Conservation (phyloP, 2,329 filamentous ascomycete genomes). For the Monilinia fructicola region DNA sequence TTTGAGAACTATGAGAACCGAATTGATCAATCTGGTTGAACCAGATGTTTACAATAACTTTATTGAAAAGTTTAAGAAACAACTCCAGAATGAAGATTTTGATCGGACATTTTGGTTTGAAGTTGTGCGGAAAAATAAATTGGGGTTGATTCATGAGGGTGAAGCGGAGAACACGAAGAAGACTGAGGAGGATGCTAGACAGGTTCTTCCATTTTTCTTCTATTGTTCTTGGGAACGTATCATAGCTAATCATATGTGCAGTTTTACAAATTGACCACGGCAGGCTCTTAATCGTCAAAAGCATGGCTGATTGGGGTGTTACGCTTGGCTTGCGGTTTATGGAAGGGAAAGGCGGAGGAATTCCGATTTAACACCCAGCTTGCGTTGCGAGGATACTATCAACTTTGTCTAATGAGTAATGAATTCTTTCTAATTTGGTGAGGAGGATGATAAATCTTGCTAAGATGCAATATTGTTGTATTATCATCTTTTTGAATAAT, state of each 20-base stretch:
- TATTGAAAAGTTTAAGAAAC: conserved; percentile 67
- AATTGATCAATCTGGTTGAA: conserved; percentile 73
- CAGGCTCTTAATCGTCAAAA: background rate
- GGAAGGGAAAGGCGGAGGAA: background rate
- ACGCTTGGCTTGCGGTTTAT: background rate
- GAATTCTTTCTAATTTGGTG: background rate
- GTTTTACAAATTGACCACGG: conserved; percentile 17
- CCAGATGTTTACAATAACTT: conserved; percentile 76
- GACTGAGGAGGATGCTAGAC: conserved; percentile 63
- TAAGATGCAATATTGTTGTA: background rate
- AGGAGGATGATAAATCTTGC: background rate
- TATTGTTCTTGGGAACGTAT: background rate
- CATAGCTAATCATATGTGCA: conserved; percentile 4
- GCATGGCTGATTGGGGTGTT: background rate
- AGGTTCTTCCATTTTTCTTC: conserved; percentile 2
- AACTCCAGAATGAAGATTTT: conserved; percentile 66
- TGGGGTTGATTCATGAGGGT: conserved; percentile 71
- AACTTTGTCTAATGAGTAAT: background rate
- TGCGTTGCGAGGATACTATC: background rate
- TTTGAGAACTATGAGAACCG: conserved; percentile 73
- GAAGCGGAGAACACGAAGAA: conserved; percentile 65
- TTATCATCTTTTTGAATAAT: background rate
- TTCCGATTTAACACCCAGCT: background rate
- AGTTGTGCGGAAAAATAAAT: conserved; percentile 57
- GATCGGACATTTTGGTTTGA: conserved; percentile 80